Evolutionary conservation across 352 stramenopile species (phyloP).

Genomic region (Pythium scleroteichum): DNA sequence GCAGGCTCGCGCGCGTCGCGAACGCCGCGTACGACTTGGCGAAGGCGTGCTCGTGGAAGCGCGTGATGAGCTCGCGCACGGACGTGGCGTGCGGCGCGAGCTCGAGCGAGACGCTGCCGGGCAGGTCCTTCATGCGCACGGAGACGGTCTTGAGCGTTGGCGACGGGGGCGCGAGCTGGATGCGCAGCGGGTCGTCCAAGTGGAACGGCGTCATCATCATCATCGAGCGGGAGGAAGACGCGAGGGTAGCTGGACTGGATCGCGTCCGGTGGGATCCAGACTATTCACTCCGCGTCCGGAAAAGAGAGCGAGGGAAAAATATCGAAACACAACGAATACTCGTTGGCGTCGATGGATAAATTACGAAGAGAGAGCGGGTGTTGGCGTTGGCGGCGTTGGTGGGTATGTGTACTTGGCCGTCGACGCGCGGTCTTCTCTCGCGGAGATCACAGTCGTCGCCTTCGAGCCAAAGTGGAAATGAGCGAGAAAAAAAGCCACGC

Average conservation of each 20-base stretch:
- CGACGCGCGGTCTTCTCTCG: background rate
- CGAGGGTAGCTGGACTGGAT: too few relatives aligned
- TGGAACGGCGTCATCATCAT: slow-evolving; percentile 48
- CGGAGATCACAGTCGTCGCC: slow-evolving; percentile 2
- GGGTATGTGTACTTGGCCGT: slow-evolving; percentile 29
- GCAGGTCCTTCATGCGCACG: slow-evolving; percentile 73
- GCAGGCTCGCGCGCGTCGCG: slow-evolving; percentile 41
- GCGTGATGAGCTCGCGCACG: slow-evolving; percentile 54
- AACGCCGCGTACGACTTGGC: slow-evolving; percentile 71
- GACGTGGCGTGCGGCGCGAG: slow-evolving; percentile 36
- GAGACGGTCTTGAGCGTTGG: slow-evolving; percentile 43
- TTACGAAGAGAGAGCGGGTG: slow-evolving; percentile 6
- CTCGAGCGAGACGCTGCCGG: slow-evolving; percentile 57
- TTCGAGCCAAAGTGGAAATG: slow-evolving; percentile 23
- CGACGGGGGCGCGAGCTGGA: slow-evolving; percentile 46
- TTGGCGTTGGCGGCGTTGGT: too few relatives aligned
- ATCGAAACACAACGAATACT: too few relatives aligned
- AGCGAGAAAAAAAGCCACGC: slow-evolving; percentile 12
- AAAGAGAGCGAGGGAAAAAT: too few relatives aligned
- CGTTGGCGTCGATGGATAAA: too few relatives aligned
- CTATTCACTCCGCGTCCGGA: background rate
- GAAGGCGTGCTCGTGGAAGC: slow-evolving; percentile 75
- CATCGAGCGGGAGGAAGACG: slow-evolving; percentile 10
- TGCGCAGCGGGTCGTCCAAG: slow-evolving; percentile 34
- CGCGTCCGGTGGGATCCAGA: too few relatives aligned